Percentiles rank a stretch among this genome's conserved stretches.
Conservation (phyloP, 2,329 filamentous ascomycete genomes). For the Byssochlamys sp. region DNA sequence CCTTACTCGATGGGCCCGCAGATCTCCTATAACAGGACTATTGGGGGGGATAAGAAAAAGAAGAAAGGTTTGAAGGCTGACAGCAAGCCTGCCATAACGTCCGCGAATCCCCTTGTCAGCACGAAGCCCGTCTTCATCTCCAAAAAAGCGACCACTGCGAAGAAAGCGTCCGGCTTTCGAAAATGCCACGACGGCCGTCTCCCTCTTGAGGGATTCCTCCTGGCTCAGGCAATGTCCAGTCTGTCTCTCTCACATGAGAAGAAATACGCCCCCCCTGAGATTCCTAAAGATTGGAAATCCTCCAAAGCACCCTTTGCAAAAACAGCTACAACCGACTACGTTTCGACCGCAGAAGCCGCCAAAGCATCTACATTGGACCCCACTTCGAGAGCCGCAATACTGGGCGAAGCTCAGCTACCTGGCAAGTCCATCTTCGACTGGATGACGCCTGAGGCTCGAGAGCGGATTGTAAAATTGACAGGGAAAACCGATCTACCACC, state of each 20-base stretch:
- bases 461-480: slow-evolving; percentile 64
- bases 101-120: slow-evolving; percentile 55
- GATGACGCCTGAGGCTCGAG: slow-evolving; percentile 65
- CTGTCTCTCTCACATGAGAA: slow-evolving; percentile 39
- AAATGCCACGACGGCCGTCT: slow-evolving; percentile 76
- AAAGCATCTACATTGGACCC: slow-evolving; percentile 67
- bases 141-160: slow-evolving; percentile 46
- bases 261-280: slow-evolving; percentile 35
- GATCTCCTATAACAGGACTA: slow-evolving; percentile 73
- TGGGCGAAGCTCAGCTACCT: slow-evolving; percentile 72
- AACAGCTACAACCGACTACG: slow-evolving; percentile 36
- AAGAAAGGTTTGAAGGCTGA: slow-evolving; percentile 38
- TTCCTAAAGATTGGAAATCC: slow-evolving; percentile 59
- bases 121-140: slow-evolving; percentile 67
- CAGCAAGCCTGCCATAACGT: slow-evolving; percentile 33
- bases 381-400: slow-evolving; percentile 62
- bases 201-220: slow-evolving; percentile 69
- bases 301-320: slow-evolving; percentile 38
- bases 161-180: slow-evolving; percentile 42
- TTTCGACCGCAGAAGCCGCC: slow-evolving; percentile 67
- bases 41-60: slow-evolving; percentile 75
- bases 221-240: slow-evolving; percentile 48
- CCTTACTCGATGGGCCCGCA: slow-evolving; percentile 84
- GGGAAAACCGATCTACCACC: slow-evolving; percentile 69
- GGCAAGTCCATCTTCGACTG: slow-evolving; percentile 96